phyloP scores from a whole-genome alignment of 495 filamentous ascomycete species.

The Halenospora varia region DNA sequence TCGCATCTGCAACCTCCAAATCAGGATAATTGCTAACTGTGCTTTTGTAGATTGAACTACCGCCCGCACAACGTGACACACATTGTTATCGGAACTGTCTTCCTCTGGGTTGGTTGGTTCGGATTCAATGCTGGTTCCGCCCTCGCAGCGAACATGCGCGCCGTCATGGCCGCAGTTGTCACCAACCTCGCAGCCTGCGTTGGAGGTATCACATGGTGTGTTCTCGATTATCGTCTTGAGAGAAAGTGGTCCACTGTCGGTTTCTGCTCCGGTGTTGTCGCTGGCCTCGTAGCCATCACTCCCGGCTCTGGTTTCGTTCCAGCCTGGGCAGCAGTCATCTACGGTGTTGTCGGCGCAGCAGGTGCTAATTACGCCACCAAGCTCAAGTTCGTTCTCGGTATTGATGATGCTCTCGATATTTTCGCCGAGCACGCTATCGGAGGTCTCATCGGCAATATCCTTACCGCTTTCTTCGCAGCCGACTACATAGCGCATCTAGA shows the following conservation, averaged over 20 bases:
- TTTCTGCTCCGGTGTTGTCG: slow-evolving; percentile 92
- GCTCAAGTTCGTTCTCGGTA: slow-evolving; percentile 81
- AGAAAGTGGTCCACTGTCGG: slow-evolving; percentile 96
- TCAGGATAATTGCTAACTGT: not conserved
- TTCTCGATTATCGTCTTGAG: slow-evolving; percentile 91
- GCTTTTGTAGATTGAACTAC: slow-evolving; percentile 63
- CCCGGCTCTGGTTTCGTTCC: slow-evolving; percentile 90
- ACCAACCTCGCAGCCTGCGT: slow-evolving; percentile 75
- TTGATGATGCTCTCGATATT: slow-evolving; percentile 92
- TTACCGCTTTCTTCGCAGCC: slow-evolving; percentile 90
- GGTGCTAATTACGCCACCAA: slow-evolving; percentile 96
- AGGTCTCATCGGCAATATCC: slow-evolving; percentile 83
- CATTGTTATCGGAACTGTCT: slow-evolving; percentile 94
- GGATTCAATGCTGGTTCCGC: slow-evolving; percentile 96
- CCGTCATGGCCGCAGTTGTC: slow-evolving; percentile 72
- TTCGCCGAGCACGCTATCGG: slow-evolving; percentile 90
- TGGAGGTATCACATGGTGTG: slow-evolving; percentile 91
- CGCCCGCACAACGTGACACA: slow-evolving; percentile 97
- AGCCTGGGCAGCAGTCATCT: slow-evolving; percentile 87
- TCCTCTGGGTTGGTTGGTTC: slow-evolving; percentile 99
- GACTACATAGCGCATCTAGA: slow-evolving; percentile 60
- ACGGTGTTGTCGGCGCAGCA: slow-evolving; percentile 76
- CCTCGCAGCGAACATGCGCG: slow-evolving; percentile 82
- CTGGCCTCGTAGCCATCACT: slow-evolving; percentile 89
- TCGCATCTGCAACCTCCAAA: no score